Evolutionary conservation across 176 grass and related monocot genomes (phyloP).

Genomic region (Oryza glumipatula): DNA sequence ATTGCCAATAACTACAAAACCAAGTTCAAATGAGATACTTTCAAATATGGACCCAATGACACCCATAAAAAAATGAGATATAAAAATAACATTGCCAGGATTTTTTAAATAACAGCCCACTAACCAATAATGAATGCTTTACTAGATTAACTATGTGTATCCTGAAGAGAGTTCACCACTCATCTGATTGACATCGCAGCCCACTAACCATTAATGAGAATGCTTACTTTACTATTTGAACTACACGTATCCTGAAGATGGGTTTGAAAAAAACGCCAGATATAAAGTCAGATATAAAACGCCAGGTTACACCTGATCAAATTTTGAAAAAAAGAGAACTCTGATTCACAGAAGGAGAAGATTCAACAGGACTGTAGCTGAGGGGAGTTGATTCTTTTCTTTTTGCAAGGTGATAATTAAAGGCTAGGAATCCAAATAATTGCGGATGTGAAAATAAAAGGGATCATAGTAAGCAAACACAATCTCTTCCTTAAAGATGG

Average conservation of each 20-base stretch:
- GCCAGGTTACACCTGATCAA: background rate
- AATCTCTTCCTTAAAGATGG: background rate
- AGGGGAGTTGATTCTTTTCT: background rate
- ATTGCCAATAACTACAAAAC: background rate
- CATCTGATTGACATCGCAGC: background rate
- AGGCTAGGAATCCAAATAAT: background rate
- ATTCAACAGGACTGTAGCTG: constrained; percentile 3
- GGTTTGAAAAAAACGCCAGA: too few relatives aligned
- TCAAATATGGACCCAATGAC: background rate
- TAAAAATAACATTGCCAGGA: background rate
- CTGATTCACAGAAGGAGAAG: constrained; percentile 24
- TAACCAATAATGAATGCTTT: background rate
- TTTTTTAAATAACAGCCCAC: background rate
- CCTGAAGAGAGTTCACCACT: background rate
- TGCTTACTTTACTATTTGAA: background rate
- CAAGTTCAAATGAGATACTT: background rate
- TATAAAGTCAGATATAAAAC: background rate
- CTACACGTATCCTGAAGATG: background rate
- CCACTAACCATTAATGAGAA: constrained; percentile 11
- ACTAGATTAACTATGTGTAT: background rate
- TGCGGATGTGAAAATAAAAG: background rate
- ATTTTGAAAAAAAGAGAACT: constrained; percentile 15
- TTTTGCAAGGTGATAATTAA: background rate
- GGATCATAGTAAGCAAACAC: background rate
- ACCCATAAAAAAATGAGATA: background rate